Evolutionary conservation across 345 rosid genomes (phyloP), one percentile per base, ranked within the genome.

Genomic region (Theobroma cacao): DNA sequence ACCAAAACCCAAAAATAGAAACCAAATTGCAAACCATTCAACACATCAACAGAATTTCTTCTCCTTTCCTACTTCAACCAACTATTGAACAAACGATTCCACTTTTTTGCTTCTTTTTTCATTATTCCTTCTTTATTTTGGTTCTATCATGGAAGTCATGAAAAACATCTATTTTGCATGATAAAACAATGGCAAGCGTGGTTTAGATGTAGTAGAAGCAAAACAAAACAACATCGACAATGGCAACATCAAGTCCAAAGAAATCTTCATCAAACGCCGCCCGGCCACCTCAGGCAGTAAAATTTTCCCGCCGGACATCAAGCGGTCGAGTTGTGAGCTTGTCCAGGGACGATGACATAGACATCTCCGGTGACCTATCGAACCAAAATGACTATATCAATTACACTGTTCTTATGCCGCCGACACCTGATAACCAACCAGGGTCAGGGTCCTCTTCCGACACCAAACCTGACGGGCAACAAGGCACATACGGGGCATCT

Each of bases 391-490:
- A 93, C 82, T 93, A 93, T 75, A 90, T 89, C 47, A 91, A 95
- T 48, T 95, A 95, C 90, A 95, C 98, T 0, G 98, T 95, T 38
- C 84, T 93, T 78, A 83, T 95, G 97, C 98, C 98, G 6, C 97
- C 98, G 0, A 95, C 98, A 0, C 98, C 98, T 0, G 98, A 95
- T 67, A 95, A 95, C 86, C 99, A 93, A 59, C 98, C 97, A 3
- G 86, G 82, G 47, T 87, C 85, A 1, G 76, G 82, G 20, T 78
- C 80, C 33, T 38, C 69, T 8, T 75, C 87, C 0, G 86, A 80
- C 12, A 71, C 87, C 30, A 86, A 88, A 75, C 18, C 80, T 28
- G 90, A 83, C 28, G 75, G 81, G 30, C 34, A 79, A 36, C 41
- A 30, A 38, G 17, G 79, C 36, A 7, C 55, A 1, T 56, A 86